Base-by-base conservation (phyloP, 176 grass and related monocot genomes). In the Hsuehochloa calcarea region DNA sequence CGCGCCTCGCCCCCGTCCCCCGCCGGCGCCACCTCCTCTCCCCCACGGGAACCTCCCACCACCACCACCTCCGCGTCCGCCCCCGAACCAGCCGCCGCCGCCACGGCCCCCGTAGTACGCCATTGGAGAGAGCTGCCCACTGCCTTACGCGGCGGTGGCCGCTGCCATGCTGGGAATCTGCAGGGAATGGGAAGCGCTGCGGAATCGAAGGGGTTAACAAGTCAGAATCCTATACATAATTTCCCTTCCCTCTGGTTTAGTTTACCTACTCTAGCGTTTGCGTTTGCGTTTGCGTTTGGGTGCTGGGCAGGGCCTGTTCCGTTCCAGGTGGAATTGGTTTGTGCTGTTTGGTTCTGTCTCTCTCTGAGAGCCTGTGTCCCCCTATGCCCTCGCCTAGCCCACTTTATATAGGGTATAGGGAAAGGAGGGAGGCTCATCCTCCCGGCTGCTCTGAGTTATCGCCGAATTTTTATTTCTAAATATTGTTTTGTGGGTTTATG, bases 391-490 rank as follows among this genome's bases (percentile, higher is more conserved):
- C 5, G 40, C 35, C 19, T 26, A 22, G 27, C 69, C 45, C 68
- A 20, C 25, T 20, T 85, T 85, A 85, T 85, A 77, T 83, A 87
- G 16, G 59, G n/a, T 85, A 77, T 83, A 87, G 16, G 59, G n/a
- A 4, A 16, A 16, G 50, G 11, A 5, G 60, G 60, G 60, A 11
- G 25, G 25, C 25, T 23, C 23, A 44, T 16, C 44, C 69, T 6
- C 44, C 69, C 4, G 70, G 16, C 15, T 52, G 43, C 7, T 19
- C 29, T 27, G 41, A 29, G 35, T 70, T 60, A 29, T 77, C 10
- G 50, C 6, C 10, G 52, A 0, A 25, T 9, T 4, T 1, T 6
- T 1, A 14, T 49, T 1, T 83, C 11, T n/a, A 19, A 19, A 6
- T 17, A 6, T 68, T 23, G 5, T 16, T 39, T 44, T 34, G 5